Evolutionary conservation across 2,329 filamentous ascomycete species (phyloP).

Genomic region (Xylaria arbuscula): DNA sequence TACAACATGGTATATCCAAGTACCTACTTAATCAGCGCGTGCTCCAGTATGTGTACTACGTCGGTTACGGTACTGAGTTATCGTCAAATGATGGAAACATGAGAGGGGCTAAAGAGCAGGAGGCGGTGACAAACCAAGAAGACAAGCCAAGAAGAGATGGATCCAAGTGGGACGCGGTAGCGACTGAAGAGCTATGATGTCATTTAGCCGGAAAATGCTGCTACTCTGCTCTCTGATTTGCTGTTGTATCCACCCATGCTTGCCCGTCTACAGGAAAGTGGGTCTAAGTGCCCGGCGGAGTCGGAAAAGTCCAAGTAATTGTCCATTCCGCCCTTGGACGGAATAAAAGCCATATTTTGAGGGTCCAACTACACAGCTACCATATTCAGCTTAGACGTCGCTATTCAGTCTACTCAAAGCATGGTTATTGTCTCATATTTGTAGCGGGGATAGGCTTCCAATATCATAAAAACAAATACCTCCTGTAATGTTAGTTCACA

Average conservation of each 20-base stretch:
- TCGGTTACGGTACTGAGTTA: background rate
- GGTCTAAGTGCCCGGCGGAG: conserved; percentile 1
- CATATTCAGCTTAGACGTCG: background rate
- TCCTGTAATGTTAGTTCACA: too few relatives aligned
- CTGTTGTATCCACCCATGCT: conserved; percentile 8
- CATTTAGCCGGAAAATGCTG: background rate
- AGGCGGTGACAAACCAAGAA: conserved; percentile 20
- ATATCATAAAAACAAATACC: background rate
- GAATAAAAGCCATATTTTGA: background rate
- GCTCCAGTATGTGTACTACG: background rate
- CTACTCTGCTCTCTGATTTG: conserved; percentile 22
- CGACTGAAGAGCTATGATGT: conserved; percentile 25
- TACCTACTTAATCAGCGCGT: background rate
- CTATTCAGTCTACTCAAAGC: background rate
- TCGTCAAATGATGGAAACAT: background rate
- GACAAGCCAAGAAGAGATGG: conserved; percentile 10
- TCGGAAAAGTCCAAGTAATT: conserved; percentile 2
- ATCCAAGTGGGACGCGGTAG: conserved; percentile 10
- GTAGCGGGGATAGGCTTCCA: background rate
- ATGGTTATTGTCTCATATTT: background rate
- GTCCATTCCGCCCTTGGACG: background rate
- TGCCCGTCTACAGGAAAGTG: conserved; percentile 10
- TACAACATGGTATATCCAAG: background rate
- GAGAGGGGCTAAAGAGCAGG: background rate
- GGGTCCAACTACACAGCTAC: background rate